These are phyloP conservation scores for Citrus medica DNA, from an alignment of 345 rosid genomes.

Conservation along the genomic window DNA sequence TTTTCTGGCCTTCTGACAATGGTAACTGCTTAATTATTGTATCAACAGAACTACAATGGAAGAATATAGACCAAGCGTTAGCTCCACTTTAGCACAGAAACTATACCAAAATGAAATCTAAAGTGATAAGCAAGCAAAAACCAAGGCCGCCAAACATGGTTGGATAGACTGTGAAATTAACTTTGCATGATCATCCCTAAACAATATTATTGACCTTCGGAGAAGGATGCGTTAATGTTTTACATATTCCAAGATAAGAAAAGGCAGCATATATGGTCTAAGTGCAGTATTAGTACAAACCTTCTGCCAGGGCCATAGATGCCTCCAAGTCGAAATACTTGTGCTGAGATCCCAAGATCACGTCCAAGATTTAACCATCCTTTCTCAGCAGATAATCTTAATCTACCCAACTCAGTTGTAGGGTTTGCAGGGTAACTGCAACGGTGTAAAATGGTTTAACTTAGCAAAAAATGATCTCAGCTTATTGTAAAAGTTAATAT, in stretches of 20 bases:
- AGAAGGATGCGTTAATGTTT: background rate
- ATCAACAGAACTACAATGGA: slow-evolving; percentile 60
- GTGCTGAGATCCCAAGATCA: slow-evolving; percentile 52
- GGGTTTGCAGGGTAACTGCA: slow-evolving; percentile 61
- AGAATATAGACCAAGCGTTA: background rate
- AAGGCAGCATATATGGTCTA: background rate
- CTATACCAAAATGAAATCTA: background rate
- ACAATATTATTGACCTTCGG: background rate
- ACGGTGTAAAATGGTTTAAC: background rate
- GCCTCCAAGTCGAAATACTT: slow-evolving; percentile 86
- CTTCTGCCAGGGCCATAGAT: slow-evolving; percentile 94
- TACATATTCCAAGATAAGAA: background rate
- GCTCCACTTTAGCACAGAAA: background rate
- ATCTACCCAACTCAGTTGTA: slow-evolving; percentile 44
- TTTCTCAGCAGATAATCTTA: slow-evolving; percentile 75
- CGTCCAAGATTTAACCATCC: slow-evolving; percentile 69
- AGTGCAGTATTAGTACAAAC: slow-evolving; percentile 34
- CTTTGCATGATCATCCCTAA: background rate
- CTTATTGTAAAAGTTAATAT: slow-evolving; percentile 1
- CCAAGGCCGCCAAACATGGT: background rate
- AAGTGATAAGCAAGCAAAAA: background rate
- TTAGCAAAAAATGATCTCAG: background rate
- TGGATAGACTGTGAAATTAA: background rate
- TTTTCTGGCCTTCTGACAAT: slow-evolving; percentile 47
- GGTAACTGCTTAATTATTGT: slow-evolving; percentile 49